Evolutionary conservation across 306 rosid genomes (phyloP).

Genomic region (Cicer cuneatum): DNA sequence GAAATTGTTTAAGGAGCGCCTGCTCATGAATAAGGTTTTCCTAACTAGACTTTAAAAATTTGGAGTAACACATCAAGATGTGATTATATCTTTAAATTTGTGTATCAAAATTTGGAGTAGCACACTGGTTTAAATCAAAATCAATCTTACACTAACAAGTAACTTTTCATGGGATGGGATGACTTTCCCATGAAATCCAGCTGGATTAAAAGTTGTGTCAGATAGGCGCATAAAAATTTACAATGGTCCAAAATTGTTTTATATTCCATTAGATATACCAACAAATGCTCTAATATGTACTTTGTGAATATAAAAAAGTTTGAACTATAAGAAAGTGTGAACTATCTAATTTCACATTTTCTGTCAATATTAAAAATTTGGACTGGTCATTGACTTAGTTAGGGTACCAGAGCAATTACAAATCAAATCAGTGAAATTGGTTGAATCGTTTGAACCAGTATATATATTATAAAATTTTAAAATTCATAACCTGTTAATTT

Average conservation of each 20-base stretch:
- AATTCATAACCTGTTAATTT: not conserved
- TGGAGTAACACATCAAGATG: conserved; percentile 24
- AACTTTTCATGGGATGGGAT: conserved; percentile 1
- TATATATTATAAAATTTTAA: no score
- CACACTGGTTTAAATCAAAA: conserved; percentile 25
- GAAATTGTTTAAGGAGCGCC: conserved; percentile 79
- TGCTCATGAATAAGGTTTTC: conserved; percentile 86
- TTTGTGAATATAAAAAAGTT: not conserved
- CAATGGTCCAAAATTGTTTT: not conserved
- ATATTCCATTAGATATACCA: not conserved
- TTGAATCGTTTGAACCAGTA: not conserved
- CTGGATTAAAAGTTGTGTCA: not conserved
- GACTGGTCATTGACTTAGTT: not conserved
- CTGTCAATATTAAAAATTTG: not conserved
- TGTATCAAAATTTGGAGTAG: conserved; percentile 29
- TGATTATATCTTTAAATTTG: conserved; percentile 34
- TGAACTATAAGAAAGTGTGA: no score
- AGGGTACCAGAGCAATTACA: not conserved
- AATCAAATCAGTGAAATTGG: not conserved
- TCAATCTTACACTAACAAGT: conserved; percentile 6
- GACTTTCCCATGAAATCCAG: not conserved
- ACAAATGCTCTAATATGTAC: not conserved
- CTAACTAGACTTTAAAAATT: conserved; percentile 40
- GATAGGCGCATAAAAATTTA: conserved; percentile 12
- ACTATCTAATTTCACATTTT: no score